Evolutionary conservation across 78 protist species (phyloP).

Genomic region (Pirum gemmata): DNA sequence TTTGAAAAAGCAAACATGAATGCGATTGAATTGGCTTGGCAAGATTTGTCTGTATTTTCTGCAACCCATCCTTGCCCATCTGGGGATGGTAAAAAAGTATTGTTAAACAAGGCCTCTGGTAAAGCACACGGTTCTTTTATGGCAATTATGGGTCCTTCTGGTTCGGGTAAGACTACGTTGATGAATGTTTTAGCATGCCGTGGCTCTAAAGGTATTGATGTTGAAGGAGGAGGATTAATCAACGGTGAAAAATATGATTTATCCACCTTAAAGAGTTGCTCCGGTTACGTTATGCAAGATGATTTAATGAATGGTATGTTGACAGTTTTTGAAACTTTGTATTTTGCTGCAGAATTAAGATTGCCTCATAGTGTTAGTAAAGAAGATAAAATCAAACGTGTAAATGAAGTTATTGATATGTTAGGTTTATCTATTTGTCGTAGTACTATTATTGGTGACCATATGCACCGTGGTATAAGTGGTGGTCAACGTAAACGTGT

Average conservation of each 20-base stretch:
- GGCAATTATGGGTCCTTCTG: slow-evolving; percentile 62
- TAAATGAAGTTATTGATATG: slow-evolving; percentile 12
- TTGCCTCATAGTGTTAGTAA: neutral
- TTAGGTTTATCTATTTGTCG: neutral
- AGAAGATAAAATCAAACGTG: neutral
- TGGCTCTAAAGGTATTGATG: too few species aligned
- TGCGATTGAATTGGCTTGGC: too few species aligned
- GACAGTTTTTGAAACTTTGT: slow-evolving; percentile 44
- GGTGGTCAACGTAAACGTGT: slow-evolving; percentile 68
- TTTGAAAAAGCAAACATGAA: too few species aligned
- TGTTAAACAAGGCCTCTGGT: too few species aligned
- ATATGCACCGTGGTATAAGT: slow-evolving; percentile 55
- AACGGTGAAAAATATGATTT: too few species aligned
- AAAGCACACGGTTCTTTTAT: slow-evolving; percentile 43
- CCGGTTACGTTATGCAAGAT: slow-evolving; percentile 25
- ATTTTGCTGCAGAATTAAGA: slow-evolving; percentile 38
- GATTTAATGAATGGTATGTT: slow-evolving; percentile 33
- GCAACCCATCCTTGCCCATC: too few species aligned
- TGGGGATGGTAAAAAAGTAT: too few species aligned
- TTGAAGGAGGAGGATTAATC: too few species aligned
- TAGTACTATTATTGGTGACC: slow-evolving; percentile 6
- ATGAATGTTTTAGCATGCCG: too few species aligned
- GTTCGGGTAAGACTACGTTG: slow-evolving; percentile 66
- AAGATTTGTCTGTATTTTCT: too few species aligned
- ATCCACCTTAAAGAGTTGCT: too few species aligned